Base-by-base conservation (phyloP, 1,284 basidiomycete genomes). In the Tilletiaria anomala region DNA sequence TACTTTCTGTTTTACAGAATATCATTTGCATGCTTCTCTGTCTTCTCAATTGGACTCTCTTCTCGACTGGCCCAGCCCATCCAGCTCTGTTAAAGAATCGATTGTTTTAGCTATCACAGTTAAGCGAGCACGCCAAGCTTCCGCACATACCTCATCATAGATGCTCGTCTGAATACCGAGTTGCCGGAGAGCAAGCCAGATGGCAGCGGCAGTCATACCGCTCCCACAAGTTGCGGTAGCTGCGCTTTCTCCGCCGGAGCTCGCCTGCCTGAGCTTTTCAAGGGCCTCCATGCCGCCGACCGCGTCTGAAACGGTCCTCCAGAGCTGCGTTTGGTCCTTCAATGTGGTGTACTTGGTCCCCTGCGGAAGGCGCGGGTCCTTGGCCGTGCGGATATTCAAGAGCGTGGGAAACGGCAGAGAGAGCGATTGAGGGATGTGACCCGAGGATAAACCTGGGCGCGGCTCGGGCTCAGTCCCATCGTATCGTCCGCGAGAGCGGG, bases 141-240 rank as follows among this genome's bases (percentile, higher is more conserved):
- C 5, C 56, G 23, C 49, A 56, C 76, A 47, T 53, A 82, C 82
- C 75, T 89, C 86, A 53, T 89, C 87, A 49, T 93, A 86, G 18
- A 94, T 49, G 79, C 72, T 18, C 70, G 50, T 58, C 42, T 55
- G 71, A 29, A 76, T 75, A 8, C 77, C 79, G 32, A 85, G 63
- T 21, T 80, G 61, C 66, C 79, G 76, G 46, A 89, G 66, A 20
- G 83, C 88, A 42, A 93, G 72, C 87, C 89, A 94, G 10, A 94
- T 73, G 5, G 93, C 73, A 5, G 78, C 84, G 2, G 93, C 93
- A 11, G 89, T 94, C 93, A 99, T 97, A 14, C 93, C 93, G 56
- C 58, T 64, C 5, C 70, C 70, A 34, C 70, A 71, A 11, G 64
- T 66, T 16, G 50, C 54, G 4, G 65, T 56, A 23, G 52, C 33